Conservation (phyloP, 139 green algal genomes). For the Closterium sp. region DNA sequence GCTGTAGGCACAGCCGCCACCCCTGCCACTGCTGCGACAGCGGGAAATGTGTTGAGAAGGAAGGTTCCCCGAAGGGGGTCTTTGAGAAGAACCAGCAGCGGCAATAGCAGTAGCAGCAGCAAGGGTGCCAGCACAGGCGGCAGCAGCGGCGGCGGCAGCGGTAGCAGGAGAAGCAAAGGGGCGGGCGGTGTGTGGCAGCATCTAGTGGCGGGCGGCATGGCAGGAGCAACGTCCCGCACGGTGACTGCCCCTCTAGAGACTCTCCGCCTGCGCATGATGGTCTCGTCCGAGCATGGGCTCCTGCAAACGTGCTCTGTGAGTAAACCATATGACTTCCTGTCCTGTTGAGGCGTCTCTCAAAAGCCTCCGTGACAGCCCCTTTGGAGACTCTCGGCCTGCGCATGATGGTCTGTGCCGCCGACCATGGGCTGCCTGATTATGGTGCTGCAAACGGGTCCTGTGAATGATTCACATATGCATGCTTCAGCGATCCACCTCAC, state of each 20-base stretch:
- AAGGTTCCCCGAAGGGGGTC: background rate
- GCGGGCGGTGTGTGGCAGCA: constrained; percentile 53
- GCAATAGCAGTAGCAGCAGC: too few species aligned
- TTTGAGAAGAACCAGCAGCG: background rate
- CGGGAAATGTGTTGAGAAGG: background rate
- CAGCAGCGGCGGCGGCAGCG: too few species aligned
- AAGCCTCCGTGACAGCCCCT: too few species aligned
- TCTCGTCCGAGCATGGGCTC: constrained; percentile 24
- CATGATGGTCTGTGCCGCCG: constrained; percentile 31
- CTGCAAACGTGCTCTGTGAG: constrained; percentile 53
- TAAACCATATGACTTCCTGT: too few species aligned
- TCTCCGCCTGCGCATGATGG: constrained; percentile 65
- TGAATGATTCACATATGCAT: too few species aligned
- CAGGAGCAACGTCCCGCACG: constrained; percentile 71
- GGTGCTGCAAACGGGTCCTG: too few species aligned
- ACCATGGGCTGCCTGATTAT: too few species aligned
- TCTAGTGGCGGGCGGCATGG: constrained; percentile 74
- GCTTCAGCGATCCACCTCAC: too few species aligned
- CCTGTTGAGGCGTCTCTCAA: too few species aligned
- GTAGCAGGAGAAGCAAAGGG: background rate
- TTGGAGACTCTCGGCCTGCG: constrained; percentile 76
- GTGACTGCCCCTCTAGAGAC: constrained; percentile 79
- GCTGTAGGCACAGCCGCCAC: background rate
- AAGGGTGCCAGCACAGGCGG: too few species aligned
- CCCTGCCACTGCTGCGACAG: background rate